Evolutionary conservation across 352 stramenopile genomes (phyloP), one percentile per base, ranked within the genome.

Genomic region (Phytophthora citricola): DNA sequence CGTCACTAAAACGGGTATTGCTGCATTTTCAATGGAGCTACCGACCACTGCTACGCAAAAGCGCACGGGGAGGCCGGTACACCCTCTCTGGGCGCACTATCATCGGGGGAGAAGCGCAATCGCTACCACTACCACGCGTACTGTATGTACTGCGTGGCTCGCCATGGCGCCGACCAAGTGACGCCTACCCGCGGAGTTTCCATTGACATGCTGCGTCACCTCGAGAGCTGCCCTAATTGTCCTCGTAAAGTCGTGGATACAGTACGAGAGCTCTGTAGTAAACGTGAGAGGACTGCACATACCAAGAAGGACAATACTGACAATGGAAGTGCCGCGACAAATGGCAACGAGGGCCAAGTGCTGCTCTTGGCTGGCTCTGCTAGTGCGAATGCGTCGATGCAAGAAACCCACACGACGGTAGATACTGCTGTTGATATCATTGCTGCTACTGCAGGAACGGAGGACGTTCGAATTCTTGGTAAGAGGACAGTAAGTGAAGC

Each of bases 91-190:
- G 87, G 78, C 77, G 24, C 84, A 93, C 54, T 95, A 93, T 70
- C 81, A 93, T 55, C 87, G 87, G 41, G 87, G 31, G 85, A 91
- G 67, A 95, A 95, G 75, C 83, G 85, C 20, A 95, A 95, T 44
- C 80, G 85, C 20, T 93, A 92, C 64, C 87, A 95, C 46, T 93
- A 95, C 71, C 87, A 93, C 53, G 82, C 87, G 31, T 95, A 88
- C 58, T 95, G 87, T 59, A 73, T 82, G 7, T 95, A 92, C 71
- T 95, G 87, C 57, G 74, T 93, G 38, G 72, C 76, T 63, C 78
- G 76, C 14, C 77, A 89, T 48, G 84, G 82, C 24, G 48, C 62
- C 10, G 74, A 71, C 40, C 78, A 89, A 12, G 81, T 93, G 34
- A 63, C 79, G 22, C 70, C 87, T 44, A 95, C 81, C n/a, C 85